These are phyloP conservation scores for Ottelia alismoides DNA, from an alignment of 106 monocot species.

Conservation along the genomic window DNA sequence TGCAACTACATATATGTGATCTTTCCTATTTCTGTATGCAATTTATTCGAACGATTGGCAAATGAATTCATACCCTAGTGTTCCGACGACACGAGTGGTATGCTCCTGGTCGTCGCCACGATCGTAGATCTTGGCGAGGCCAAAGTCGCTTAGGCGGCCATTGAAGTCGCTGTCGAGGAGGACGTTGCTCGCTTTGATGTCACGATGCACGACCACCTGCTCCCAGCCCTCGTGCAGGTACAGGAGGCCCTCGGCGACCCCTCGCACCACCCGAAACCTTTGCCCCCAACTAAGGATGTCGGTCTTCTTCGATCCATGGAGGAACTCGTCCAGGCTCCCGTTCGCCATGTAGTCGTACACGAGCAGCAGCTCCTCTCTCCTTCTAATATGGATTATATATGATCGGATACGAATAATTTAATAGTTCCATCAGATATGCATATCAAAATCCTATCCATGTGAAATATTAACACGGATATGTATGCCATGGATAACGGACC, in stretches of 20 bases:
- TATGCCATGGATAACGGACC: not conserved
- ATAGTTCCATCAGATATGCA: too few relatives aligned
- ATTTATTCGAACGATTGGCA: too few relatives aligned
- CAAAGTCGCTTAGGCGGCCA: conserved; percentile 5
- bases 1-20: too few relatives aligned
- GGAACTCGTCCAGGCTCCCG: conserved; percentile 1
- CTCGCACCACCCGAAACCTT: not conserved
- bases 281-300: conserved; percentile 1
- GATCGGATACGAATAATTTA: too few relatives aligned
- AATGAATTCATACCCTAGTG: not conserved
- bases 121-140: conserved; percentile 1
- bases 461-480: not conserved
- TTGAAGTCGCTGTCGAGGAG: too few relatives aligned
- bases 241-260: conserved; percentile 2
- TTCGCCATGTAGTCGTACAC: too few relatives aligned
- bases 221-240: conserved; percentile 1
- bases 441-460: too few relatives aligned
- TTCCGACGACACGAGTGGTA: conserved; percentile 1
- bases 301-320: not conserved
- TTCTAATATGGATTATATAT: too few relatives aligned
- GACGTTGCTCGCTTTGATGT: too few relatives aligned
- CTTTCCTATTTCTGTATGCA: too few relatives aligned
- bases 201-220: too few relatives aligned
- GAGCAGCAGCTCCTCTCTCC: too few relatives aligned
- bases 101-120: not conserved